Conservation (phyloP, 1,139 yeast genomes). For the Geotrichum siamense region DNA sequence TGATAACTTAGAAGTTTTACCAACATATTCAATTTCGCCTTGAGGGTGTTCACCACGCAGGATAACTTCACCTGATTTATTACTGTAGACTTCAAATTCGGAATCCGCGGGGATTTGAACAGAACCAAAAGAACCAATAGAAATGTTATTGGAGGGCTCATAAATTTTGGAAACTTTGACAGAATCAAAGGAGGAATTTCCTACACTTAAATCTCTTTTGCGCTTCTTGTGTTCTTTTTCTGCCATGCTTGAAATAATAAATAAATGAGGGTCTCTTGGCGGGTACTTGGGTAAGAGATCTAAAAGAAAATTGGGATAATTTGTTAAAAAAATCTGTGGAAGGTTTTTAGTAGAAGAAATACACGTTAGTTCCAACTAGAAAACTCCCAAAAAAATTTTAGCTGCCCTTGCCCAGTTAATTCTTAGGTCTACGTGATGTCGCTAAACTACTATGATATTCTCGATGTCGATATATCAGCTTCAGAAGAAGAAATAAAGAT, state of each 20-base stretch:
- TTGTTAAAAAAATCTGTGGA: too few species aligned
- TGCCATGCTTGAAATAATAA: conserved; percentile 16
- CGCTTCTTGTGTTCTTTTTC: conserved; percentile 19
- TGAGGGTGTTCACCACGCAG: conserved; percentile 65
- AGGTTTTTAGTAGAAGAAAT: too few species aligned
- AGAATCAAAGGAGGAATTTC: conserved; percentile 2
- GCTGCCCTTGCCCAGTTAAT: conserved; percentile 2
- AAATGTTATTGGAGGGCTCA: conserved; percentile 12
- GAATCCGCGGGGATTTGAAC: conserved; percentile 53
- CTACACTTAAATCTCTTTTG: not conserved
- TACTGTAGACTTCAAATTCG: conserved; percentile 50
- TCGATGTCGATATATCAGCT: conserved; percentile 43
- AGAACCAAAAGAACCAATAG: conserved; percentile 63
- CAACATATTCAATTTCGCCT: conserved; percentile 67
- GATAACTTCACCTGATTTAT: conserved; percentile 41
- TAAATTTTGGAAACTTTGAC: conserved; percentile 11
- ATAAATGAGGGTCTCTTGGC: not conserved
- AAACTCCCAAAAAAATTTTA: conserved; percentile 11
- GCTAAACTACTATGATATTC: conserved; percentile 42
- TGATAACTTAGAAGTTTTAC: conserved; percentile 38
- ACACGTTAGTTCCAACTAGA: too few species aligned
- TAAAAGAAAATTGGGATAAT: too few species aligned
- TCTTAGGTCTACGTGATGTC: not conserved
- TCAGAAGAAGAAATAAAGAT: conserved; percentile 42
- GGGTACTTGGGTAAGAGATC: not conserved